A percentile compares a stretch with the other conserved stretches of the same genome.
Conservation (phyloP, 2,329 filamentous ascomycete genomes). For the Pseudopyrenochaeta lycopersici region DNA sequence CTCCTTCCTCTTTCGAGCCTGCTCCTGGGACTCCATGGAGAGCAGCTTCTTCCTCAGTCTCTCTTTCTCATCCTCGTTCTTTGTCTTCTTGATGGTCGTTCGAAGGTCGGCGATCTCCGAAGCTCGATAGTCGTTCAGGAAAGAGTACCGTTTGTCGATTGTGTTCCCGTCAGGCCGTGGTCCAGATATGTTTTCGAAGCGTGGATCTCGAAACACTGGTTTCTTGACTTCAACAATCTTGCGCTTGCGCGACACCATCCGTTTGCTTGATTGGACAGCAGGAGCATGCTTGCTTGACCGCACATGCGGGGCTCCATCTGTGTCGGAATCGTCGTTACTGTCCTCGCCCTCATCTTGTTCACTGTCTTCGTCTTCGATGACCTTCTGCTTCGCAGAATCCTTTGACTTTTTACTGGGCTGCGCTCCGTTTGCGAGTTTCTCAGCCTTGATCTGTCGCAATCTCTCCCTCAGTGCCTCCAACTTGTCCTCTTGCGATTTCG, state of each 20-base stretch:
- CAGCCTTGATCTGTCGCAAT: conserved; percentile 54
- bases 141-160: conserved; percentile 79
- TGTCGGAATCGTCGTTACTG: conserved; percentile 38
- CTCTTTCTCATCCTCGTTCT: conserved; percentile 72
- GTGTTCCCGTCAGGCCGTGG: conserved; percentile 64
- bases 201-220: conserved; percentile 75
- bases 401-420: conserved; percentile 32
- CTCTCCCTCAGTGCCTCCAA: conserved; percentile 56
- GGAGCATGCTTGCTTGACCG: conserved; percentile 89
- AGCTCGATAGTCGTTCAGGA: conserved; percentile 85
- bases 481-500: conserved; percentile 56
- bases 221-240: conserved; percentile 73
- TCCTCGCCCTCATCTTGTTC: conserved; percentile 44
- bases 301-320: conserved; percentile 48
- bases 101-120: conserved; percentile 82
- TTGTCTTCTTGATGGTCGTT: conserved; percentile 71
- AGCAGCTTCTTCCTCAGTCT: conserved; percentile 76
- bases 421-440: conserved; percentile 42
- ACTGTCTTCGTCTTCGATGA: conserved; percentile 16
- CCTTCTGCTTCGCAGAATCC: conserved; percentile 21
- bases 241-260: conserved; percentile 81
- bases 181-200: conserved; percentile 77
- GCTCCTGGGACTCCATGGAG: conserved; percentile 80
- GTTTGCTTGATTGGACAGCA: conserved; percentile 80
- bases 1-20: conserved; percentile 74